A percentile compares a stretch with the other conserved stretches of the same genome.
phyloP scores from a whole-genome alignment of 2,329 filamentous ascomycete genomes.

The Stemphylium lycopersici region DNA sequence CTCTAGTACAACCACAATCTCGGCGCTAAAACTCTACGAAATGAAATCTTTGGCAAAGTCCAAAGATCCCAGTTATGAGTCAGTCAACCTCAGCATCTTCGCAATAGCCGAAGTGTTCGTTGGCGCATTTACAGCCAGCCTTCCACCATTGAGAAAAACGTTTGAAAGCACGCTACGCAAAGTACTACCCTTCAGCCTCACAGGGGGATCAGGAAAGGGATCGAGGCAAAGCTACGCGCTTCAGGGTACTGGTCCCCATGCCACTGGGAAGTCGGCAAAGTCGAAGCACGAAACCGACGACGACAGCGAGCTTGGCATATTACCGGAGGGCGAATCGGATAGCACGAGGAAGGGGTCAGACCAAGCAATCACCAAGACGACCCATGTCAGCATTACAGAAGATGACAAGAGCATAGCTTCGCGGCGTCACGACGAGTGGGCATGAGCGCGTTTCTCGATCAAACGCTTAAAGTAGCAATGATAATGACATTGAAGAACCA shows the following conservation, averaged over 20 bases:
- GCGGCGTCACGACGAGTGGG: conserved; percentile 17
- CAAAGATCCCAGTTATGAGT: conserved; percentile 28
- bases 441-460: conserved; percentile 2
- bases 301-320: conserved; percentile 26
- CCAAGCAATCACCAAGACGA: conserved; percentile 20
- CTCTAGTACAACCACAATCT: conserved; percentile 32
- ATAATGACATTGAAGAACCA: neutral
- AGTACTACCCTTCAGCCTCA: conserved; percentile 26
- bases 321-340: conserved; percentile 9
- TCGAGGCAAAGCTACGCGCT: conserved; percentile 26
- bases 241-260: conserved; percentile 14
- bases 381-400: conserved; percentile 20
- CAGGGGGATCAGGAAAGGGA: conserved; percentile 18
- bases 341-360: conserved; percentile 2
- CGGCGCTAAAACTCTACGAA: conserved; percentile 34
- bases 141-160: conserved; percentile 35
- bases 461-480: neutral
- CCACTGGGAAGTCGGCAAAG: conserved; percentile 8
- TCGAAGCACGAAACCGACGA: conserved; percentile 17
- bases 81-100: conserved; percentile 34
- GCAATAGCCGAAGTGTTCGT: conserved; percentile 34
- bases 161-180: conserved; percentile 28
- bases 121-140: conserved; percentile 34
- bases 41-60: conserved; percentile 30
- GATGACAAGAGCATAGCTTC: conserved; percentile 12